Percentiles rank a stretch among this genome's conserved stretches.
Conservation (phyloP, 192 early-diverging fungal species). For the Coemansia sp. region DNA sequence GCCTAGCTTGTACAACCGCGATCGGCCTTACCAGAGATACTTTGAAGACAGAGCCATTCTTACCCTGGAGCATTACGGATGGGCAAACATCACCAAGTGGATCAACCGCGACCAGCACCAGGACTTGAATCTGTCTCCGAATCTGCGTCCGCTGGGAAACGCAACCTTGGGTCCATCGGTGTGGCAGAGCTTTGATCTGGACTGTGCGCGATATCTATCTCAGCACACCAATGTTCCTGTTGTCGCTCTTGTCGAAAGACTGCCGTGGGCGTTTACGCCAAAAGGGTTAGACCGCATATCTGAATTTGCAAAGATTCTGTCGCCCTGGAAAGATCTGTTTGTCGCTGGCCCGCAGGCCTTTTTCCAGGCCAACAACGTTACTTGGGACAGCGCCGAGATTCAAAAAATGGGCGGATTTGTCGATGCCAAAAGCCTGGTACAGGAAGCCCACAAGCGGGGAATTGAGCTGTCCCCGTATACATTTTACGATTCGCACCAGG, state of each 20-base stretch:
- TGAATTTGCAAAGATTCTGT: constrained; percentile 33
- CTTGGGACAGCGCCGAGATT: constrained; percentile 44
- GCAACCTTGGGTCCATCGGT: constrained; percentile 23
- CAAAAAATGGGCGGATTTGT: constrained; percentile 43
- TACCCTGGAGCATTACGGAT: constrained; percentile 43
- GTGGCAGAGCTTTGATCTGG: constrained; percentile 55
- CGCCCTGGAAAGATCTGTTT: constrained; percentile 55
- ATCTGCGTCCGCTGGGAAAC: constrained; percentile 10
- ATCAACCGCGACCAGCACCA: constrained; percentile 22
- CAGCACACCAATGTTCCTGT: constrained; percentile 23
- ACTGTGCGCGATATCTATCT: constrained; percentile 45
- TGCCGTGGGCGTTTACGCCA: constrained; percentile 46
- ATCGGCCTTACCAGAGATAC: constrained; percentile 30
- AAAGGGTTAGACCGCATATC: constrained; percentile 36
- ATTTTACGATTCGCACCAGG: constrained; percentile 54
- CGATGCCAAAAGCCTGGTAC: constrained; percentile 13
- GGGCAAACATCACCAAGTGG: constrained; percentile 21
- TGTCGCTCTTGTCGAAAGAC: constrained; percentile 31
- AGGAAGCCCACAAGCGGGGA: constrained; percentile 31
- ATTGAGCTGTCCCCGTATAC: constrained; percentile 49
- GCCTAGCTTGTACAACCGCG: constrained; percentile 41
- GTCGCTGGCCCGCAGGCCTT: constrained; percentile 36
- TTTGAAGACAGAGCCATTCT: constrained; percentile 55
- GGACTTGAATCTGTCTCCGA: constrained; percentile 15
- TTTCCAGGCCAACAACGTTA: constrained; percentile 21